Evolutionary conservation across 257 asterid species (phyloP).

Genomic region (Nicotiana otophora): DNA sequence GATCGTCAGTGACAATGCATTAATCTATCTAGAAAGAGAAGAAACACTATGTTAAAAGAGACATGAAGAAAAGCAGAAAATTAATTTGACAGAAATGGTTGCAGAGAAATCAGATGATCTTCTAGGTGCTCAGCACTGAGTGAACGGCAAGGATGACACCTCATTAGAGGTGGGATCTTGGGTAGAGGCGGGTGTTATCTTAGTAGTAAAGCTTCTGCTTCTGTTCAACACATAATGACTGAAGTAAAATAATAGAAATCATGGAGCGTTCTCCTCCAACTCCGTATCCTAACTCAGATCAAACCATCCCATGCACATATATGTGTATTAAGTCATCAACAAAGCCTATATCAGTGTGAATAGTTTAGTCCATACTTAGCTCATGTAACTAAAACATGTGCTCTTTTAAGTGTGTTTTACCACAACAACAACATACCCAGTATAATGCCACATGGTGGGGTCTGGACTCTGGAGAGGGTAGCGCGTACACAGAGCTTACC

Average conservation of each 20-base stretch:
- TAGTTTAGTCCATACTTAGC: neutral
- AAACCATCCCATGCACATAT: neutral
- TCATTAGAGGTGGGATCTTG: neutral
- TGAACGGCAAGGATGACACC: neutral
- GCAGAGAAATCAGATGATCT: neutral
- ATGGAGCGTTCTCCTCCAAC: neutral
- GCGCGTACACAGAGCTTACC: too few species aligned
- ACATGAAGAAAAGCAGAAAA: neutral
- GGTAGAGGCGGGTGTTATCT: neutral
- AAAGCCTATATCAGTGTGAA: neutral
- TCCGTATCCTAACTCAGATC: neutral
- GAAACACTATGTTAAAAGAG: neutral
- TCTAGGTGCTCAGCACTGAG: neutral
- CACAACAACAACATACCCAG: too few species aligned
- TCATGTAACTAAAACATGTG: neutral
- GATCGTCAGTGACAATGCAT: constrained; percentile 4
- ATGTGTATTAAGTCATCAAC: neutral
- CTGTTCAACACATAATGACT: neutral
- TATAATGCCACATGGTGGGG: too few species aligned
- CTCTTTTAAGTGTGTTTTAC: neutral
- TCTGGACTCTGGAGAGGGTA: too few species aligned
- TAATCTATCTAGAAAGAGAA: neutral
- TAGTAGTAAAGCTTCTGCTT: neutral
- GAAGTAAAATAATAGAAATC: neutral
- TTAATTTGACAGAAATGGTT: neutral